Conservation (phyloP, 2,329 filamentous ascomycete genomes). For the Exophiala alcalophila region DNA sequence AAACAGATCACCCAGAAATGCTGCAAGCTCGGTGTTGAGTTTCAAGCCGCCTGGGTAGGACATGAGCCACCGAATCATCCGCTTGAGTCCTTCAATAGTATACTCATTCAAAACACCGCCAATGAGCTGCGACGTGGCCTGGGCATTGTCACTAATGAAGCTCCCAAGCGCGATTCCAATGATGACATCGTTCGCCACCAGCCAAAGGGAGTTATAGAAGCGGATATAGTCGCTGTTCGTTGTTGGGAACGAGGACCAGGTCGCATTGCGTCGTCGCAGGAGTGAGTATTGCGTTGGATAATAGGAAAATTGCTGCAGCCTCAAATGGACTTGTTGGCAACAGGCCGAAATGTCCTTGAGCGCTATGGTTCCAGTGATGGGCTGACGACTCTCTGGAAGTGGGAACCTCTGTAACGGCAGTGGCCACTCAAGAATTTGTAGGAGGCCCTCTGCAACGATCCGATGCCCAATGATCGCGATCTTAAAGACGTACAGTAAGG, state of each 20-base stretch:
- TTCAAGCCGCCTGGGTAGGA: conserved; percentile 93
- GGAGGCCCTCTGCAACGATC: conserved; percentile 72
- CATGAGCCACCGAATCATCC: conserved; percentile 93
- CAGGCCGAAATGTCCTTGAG: conserved; percentile 95
- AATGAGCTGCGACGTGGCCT: conserved; percentile 77
- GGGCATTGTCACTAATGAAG: conserved; percentile 93
- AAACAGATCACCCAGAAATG: conserved; percentile 93
- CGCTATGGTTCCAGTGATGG: conserved; percentile 71
- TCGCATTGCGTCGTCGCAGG: conserved; percentile 78
- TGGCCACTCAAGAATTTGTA: conserved; percentile 81
- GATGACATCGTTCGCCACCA: conserved; percentile 97
- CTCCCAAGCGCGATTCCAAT: conserved; percentile 95
- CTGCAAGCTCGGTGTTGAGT: conserved; percentile 86
- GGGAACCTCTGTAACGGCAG: conserved; percentile 23
- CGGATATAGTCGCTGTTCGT: conserved; percentile 97
- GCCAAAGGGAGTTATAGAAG: conserved; percentile 98
- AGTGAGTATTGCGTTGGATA: conserved; percentile 97
- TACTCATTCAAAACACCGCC: conserved; percentile 73
- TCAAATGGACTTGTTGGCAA: conserved; percentile 94
- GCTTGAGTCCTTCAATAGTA: conserved; percentile 81
- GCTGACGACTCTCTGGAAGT: conserved; percentile 20
- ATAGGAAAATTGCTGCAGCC: conserved; percentile 96
- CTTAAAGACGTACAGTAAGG: conserved; percentile 71
- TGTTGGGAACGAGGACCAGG: conserved; percentile 93
- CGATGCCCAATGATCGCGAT: conserved; percentile 75